A percentile compares a stretch with the other conserved stretches of the same genome.
These are phyloP conservation scores for Lyophyllum decastes DNA, from an alignment of 768 basidiomycete species.

Conservation along the genomic window DNA sequence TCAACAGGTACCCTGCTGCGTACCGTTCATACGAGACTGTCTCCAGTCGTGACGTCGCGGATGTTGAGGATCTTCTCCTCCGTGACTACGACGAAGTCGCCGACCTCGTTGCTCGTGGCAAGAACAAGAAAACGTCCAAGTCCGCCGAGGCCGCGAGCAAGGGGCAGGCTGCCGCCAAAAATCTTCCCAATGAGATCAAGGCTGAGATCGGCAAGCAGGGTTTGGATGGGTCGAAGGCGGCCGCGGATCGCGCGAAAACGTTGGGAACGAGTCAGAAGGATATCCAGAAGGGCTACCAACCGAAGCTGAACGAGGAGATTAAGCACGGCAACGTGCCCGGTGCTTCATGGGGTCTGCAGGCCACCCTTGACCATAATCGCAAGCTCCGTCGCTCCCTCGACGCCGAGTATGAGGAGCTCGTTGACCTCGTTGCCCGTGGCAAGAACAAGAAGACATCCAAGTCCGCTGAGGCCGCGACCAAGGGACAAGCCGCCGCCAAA, in stretches of 20 bases:
- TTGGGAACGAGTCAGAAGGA: not conserved
- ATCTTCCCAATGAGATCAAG: not conserved
- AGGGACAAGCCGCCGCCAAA: not conserved
- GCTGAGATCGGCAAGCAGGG: conserved; percentile 3
- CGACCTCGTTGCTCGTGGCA: not conserved
- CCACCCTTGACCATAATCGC: not conserved
- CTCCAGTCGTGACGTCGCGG: not conserved
- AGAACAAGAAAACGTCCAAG: not conserved
- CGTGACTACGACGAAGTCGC: not conserved
- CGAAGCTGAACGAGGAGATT: not conserved
- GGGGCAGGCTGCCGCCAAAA: not conserved
- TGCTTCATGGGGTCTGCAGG: conserved; percentile 1
- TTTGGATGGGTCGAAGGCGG: not conserved
- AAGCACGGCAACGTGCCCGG: not conserved
- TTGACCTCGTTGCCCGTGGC: not conserved
- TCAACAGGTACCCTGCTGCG: not conserved
- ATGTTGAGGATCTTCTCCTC: not conserved
- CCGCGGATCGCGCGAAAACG: not conserved
- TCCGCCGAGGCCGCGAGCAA: not conserved
- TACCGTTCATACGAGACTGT: not conserved
- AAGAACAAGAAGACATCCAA: not conserved
- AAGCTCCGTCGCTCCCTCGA: not conserved
- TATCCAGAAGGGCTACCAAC: not conserved
- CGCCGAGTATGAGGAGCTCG: not conserved
- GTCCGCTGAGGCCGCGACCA: not conserved